These are phyloP conservation scores for Metarhizium robertsii DNA, from an alignment of 2,329 filamentous ascomycete species.

Conservation along the genomic window DNA sequence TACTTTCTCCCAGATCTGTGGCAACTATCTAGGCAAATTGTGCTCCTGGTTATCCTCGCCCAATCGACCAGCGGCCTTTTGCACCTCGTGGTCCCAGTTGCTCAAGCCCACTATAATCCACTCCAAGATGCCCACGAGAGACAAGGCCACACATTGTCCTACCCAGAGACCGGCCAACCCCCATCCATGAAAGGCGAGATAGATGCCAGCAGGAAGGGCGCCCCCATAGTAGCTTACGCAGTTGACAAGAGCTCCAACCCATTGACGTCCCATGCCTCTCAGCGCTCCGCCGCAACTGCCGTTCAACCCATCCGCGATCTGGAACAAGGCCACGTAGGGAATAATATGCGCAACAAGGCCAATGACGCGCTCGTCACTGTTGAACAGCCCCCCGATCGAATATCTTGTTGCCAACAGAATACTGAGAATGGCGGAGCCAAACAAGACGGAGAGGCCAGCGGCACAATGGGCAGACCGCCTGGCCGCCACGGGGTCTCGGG, in stretches of 20 bases:
- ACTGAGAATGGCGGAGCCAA: constrained; percentile 58
- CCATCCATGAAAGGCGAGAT: constrained; percentile 79
- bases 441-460: constrained; percentile 60
- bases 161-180: constrained; percentile 73
- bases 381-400: constrained; percentile 71
- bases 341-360: constrained; percentile 66
- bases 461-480: constrained; percentile 65
- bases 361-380: constrained; percentile 65
- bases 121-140: constrained; percentile 67
- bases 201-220: constrained; percentile 73
- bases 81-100: constrained; percentile 51
- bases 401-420: constrained; percentile 62
- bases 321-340: constrained; percentile 81
- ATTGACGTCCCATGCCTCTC: constrained; percentile 77
- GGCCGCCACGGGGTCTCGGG: constrained; percentile 55
- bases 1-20: neutral
- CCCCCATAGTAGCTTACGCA: constrained; percentile 76
- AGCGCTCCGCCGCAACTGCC: constrained; percentile 75
- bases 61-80: constrained; percentile 16
- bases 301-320: constrained; percentile 82
- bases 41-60: constrained; percentile 4
- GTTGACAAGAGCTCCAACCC: constrained; percentile 76
- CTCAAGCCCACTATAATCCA: constrained; percentile 48
- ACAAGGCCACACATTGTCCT: constrained; percentile 72
- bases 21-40: neutral